These are phyloP conservation scores for Fusarium palustre DNA, from an alignment of 2,329 filamentous ascomycete species.

Conservation along the genomic window DNA sequence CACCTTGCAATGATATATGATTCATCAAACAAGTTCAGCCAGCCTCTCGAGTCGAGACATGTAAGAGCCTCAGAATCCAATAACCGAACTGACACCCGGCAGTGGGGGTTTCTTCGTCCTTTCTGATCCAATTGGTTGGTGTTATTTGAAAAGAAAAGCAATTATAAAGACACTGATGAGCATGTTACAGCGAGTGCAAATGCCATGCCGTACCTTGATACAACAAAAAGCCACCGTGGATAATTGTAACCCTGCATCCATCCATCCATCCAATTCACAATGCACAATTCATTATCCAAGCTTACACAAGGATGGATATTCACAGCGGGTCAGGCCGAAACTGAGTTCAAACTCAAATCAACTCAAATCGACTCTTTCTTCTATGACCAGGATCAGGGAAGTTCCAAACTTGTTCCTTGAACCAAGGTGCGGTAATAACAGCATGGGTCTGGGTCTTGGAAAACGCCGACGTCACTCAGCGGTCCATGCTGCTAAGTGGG, in stretches of 20 bases:
- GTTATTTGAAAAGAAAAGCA: conserved; percentile 7
- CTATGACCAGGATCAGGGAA: conserved; percentile 1
- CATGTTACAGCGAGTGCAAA: conserved; percentile 26
- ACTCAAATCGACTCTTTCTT: not conserved
- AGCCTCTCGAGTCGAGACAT: not conserved
- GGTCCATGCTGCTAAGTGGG: conserved; percentile 1
- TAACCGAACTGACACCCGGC: conserved; percentile 11
- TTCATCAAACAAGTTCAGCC: not conserved
- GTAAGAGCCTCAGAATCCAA: conserved; percentile 24
- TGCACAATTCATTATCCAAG: not conserved
- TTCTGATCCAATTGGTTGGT: not conserved
- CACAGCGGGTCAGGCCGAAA: conserved; percentile 18
- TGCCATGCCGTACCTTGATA: conserved; percentile 20
- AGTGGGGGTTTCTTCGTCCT: not conserved
- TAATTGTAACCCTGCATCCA: conserved; percentile 3
- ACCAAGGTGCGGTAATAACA: conserved; percentile 3
- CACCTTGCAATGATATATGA: conserved; percentile 22
- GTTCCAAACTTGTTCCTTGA: conserved; percentile 9
- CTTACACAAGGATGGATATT: conserved; percentile 5
- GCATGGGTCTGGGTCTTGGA: not conserved
- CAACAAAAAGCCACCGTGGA: conserved; percentile 30
- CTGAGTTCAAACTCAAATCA: not conserved
- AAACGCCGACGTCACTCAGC: conserved; percentile 33
- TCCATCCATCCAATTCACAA: not conserved
- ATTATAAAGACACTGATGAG: conserved; percentile 6